phyloP scores from a whole-genome alignment of 768 basidiomycete species.

The Hemileccinum rubropunctum region DNA sequence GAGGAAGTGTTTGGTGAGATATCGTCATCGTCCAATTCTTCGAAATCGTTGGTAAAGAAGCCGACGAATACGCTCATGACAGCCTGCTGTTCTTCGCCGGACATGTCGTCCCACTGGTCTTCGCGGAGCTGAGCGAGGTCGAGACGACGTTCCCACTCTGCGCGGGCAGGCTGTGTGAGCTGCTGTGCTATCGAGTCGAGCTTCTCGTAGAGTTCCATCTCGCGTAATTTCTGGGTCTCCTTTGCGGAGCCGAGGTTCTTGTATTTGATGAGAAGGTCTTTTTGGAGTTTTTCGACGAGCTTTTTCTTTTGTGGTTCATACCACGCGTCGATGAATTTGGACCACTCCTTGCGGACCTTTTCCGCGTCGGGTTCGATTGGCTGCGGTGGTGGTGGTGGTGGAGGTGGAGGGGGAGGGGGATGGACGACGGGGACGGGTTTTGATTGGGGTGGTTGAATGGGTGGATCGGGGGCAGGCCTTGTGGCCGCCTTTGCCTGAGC shows the following conservation, averaged over 20 bases:
- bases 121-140: conserved; percentile 27
- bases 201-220: conserved; percentile 27
- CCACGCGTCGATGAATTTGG: conserved; percentile 26
- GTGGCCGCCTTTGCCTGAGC: conserved; percentile 4
- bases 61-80: conserved; percentile 30
- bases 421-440: conserved; percentile 11
- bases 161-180: conserved; percentile 30
- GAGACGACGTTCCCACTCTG: conserved; percentile 35
- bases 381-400: conserved; percentile 15
- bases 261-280: conserved; percentile 31
- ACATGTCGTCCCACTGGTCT: conserved; percentile 32
- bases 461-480: conserved; percentile 12
- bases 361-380: conserved; percentile 19
- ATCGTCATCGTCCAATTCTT: conserved; percentile 18
- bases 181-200: conserved; percentile 20
- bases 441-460: conserved; percentile 10
- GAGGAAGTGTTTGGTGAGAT: conserved; percentile 5
- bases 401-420: not conserved
- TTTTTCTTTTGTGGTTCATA: conserved; percentile 32
- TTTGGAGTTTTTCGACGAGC: conserved; percentile 29
- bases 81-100: conserved; percentile 29
- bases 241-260: conserved; percentile 23
- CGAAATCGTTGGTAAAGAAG: conserved; percentile 28
- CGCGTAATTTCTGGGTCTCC: conserved; percentile 28
- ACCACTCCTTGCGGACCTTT: conserved; percentile 32